Evolutionary conservation across 2,329 filamentous ascomycete species (phyloP).

Genomic region (Ophiostoma sp.): DNA sequence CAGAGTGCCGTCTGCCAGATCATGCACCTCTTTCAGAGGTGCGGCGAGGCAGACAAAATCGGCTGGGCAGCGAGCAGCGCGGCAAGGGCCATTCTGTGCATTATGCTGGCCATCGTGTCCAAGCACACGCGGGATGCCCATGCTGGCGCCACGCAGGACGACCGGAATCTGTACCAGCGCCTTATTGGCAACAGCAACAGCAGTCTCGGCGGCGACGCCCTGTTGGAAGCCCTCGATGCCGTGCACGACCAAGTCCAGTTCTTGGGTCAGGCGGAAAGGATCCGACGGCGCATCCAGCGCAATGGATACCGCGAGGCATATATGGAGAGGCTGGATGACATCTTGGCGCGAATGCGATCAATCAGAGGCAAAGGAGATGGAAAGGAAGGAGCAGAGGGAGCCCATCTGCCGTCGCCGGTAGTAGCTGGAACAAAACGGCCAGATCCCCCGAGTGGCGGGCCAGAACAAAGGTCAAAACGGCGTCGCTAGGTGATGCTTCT

Average conservation of each 20-base stretch:
- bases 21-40: slow-evolving; percentile 34
- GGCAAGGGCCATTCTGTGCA: slow-evolving; percentile 44
- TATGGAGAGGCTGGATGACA: slow-evolving; percentile 23
- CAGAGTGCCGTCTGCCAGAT: slow-evolving; percentile 41
- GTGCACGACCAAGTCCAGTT: slow-evolving; percentile 44
- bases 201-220: slow-evolving; percentile 38
- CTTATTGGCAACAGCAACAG: slow-evolving; percentile 41
- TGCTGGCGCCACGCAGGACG: slow-evolving; percentile 30
- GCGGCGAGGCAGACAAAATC: background rate
- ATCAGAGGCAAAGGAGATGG: background rate
- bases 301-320: slow-evolving; percentile 27
- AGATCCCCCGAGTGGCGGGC: background rate
- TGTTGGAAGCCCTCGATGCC: slow-evolving; percentile 41
- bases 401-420: background rate
- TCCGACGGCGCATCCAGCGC: slow-evolving; percentile 29
- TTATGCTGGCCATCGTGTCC: slow-evolving; percentile 43
- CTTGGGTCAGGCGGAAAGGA: slow-evolving; percentile 36
- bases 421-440: slow-evolving; percentile 6
- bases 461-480: background rate
- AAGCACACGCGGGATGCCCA: slow-evolving; percentile 39
- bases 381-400: background rate
- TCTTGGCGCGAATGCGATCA: slow-evolving; percentile 23
- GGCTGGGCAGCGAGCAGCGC: slow-evolving; percentile 41
- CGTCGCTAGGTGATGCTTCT: background rate
- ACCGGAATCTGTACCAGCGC: slow-evolving; percentile 45